A percentile compares a stretch with the other conserved stretches of the same genome.
phyloP scores from a whole-genome alignment of 2,329 filamentous ascomycete genomes.

The Aureobasidium sp. region DNA sequence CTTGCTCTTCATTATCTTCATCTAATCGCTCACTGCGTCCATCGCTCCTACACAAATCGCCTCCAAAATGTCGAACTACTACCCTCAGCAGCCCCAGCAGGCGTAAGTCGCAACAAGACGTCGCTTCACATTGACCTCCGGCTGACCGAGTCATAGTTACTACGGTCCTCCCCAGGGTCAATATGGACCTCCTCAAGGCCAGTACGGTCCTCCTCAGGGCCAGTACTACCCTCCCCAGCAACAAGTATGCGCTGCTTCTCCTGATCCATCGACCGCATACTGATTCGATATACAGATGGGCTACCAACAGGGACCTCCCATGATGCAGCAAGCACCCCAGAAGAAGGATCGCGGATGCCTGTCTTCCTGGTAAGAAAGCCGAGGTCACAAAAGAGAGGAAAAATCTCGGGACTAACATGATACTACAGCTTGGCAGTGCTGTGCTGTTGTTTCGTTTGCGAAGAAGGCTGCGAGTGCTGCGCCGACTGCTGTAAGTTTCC shows the following conservation, averaged over 20 bases:
- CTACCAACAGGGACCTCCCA: conserved; percentile 44
- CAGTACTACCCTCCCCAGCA: conserved; percentile 31
- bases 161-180: conserved; percentile 26
- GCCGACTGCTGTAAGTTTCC: conserved; percentile 45
- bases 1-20: not conserved
- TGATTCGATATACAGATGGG: conserved; percentile 17
- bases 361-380: conserved; percentile 33
- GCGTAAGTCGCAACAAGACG: conserved; percentile 28
- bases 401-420: not conserved
- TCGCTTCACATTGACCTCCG: not conserved
- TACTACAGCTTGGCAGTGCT: conserved; percentile 40
- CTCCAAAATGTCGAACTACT: conserved; percentile 38
- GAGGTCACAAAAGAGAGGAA: not conserved
- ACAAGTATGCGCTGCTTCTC: conserved; percentile 17
- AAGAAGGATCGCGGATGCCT: conserved; percentile 46
- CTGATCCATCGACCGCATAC: not conserved
- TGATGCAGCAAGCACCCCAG: conserved; percentile 34
- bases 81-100: conserved; percentile 36
- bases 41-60: not conserved
- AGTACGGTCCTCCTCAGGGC: conserved; percentile 21
- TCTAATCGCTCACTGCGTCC: not conserved
- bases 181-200: conserved; percentile 28
- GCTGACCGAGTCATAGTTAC: conserved; percentile 20
- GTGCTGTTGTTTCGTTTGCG: conserved; percentile 59
- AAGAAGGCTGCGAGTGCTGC: conserved; percentile 59